Evolutionary conservation across 2,329 filamentous ascomycete species (phyloP), one percentile per base, ranked within the genome.

Genomic region (Verticillium nubilum): DNA sequence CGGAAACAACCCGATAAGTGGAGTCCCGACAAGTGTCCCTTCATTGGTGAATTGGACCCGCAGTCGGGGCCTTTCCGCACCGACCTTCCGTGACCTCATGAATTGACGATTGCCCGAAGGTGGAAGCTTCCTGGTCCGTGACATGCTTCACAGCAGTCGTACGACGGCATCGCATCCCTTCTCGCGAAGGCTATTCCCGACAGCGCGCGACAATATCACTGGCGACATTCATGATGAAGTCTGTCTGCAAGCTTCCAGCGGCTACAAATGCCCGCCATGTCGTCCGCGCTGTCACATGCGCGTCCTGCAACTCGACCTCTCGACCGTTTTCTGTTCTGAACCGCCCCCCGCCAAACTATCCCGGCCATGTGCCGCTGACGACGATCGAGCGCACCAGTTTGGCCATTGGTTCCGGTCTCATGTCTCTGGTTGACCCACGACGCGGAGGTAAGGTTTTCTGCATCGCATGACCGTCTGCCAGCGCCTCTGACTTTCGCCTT

Each of bases 331-430:
- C 93, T 52, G 85, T 92, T 63, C 85, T 96, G 67, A 90, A 90
- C 73, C 90, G 95, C 6, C 94, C 94, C 56, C 83, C 85, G 27
- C 91, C 92, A 60, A 95, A 91, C 68, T 98, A 98, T 77, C 87
- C 90, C 1, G 92, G 92, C 74, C 95, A 99, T 84, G 86, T 98
- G 31, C 95, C 94, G 35, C 84, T 99, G 59, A 97, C 90, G 7
- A 76, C 77, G 50, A 68, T 91, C 59, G 95, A 98, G 76, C 88
- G 90, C 59, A 82, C 86, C 61, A 86, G 86, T 19, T 81, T 99
- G 54, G 85, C 86, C 53, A 69, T 88, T 55, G 86, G 86, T 27
- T 86, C 86, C 7, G 84, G 86, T 52, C 71, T 89, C 57, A 79
- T 82, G 68, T 85, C 86, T 33, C 77, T 89, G 56, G 67, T 92